Base-by-base conservation (phyloP, 2,329 filamentous ascomycete species). In the Parascedosporium putredinis region DNA sequence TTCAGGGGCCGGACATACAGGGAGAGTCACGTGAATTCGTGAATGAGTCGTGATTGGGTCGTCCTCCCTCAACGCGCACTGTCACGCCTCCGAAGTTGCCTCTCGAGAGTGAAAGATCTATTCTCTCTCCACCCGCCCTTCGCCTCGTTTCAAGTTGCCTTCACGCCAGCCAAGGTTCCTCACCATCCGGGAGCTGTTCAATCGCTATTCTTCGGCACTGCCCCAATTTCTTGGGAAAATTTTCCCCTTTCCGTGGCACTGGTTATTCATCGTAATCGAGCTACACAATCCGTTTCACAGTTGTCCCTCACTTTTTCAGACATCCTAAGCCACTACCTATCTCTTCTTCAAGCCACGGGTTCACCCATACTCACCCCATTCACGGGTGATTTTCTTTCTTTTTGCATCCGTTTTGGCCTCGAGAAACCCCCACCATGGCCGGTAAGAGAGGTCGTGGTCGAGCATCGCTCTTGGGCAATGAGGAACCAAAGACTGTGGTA, bases 21-120 rank as follows among this genome's bases (percentile, higher is more conserved):
- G n/a, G n/a, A n/a, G n/a, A n/a, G 18, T 50, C 47, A 50, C 47
- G 47, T 50, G 47, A 50, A 40, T 50, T 50, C 47, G 47, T 45
- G 47, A 43, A 20, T n/a, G 24, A 23, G 27, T 44, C 38, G 47
- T 50, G 47, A 36, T 24, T 44, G 47, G 24, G 24, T 20, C 18
- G 44, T 34, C 47, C 36, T 24, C 36, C 29, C 27, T 49, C 36
- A 49, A 50, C 47, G 47, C 47, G 47, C 27, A 12, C 29, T 43
- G 47, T 33, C 47, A 50, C 47, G 47, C 27, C 38, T 12, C n/a
- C 18, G 7, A 27, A 44, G 12, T 16, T 42, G 38, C 38, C 16
- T 42, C 38, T 20, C 38, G 27, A 31, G 12, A 31, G 7, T 31
- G 7, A 31, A 31, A 7, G 27, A 7, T 31, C 27, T 31, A 12